These are phyloP conservation scores for Blastobotrys elegans DNA, from an alignment of 1,139 yeast genomes.

Conservation along the genomic window DNA sequence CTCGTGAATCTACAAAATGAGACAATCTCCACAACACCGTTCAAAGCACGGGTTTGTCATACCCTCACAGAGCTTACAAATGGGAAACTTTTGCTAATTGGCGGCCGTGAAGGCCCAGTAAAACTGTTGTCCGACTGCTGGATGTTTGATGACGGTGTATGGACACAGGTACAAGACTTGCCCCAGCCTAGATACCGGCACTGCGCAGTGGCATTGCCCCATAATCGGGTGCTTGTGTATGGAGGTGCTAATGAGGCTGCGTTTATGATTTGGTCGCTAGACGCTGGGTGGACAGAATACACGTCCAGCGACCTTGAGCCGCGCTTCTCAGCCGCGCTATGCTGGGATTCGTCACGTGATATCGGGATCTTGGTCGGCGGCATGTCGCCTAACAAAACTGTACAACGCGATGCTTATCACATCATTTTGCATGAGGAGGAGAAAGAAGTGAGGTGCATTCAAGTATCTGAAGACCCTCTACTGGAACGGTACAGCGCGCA, in stretches of 20 bases:
- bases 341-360: conserved; percentile 26
- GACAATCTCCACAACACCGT: neutral
- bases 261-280: conserved; percentile 25
- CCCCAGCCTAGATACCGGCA: conserved; percentile 54
- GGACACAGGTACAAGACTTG: conserved; percentile 40
- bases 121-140: conserved; percentile 42
- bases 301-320: conserved; percentile 8
- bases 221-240: conserved; percentile 42
- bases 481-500: conserved; percentile 49
- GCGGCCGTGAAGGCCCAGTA: conserved; percentile 68
- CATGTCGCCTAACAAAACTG: conserved; percentile 35
- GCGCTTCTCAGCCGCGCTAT: conserved; percentile 31
- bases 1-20: conserved; percentile 11
- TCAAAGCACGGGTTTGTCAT: conserved; percentile 55
- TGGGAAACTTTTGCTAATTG: conserved; percentile 43
- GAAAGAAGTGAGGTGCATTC: neutral
- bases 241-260: conserved; percentile 44
- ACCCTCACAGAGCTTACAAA: conserved; percentile 39
- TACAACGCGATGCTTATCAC: conserved; percentile 37
- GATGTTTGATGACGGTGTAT: conserved; percentile 27
- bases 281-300: conserved; percentile 23
- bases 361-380: conserved; percentile 57
- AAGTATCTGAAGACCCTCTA: conserved; percentile 22
- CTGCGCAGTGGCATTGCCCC: conserved; percentile 37
- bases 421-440: conserved; percentile 27